phyloP scores from a whole-genome alignment of 768 basidiomycete genomes.

The Austroboletus eburneus region DNA sequence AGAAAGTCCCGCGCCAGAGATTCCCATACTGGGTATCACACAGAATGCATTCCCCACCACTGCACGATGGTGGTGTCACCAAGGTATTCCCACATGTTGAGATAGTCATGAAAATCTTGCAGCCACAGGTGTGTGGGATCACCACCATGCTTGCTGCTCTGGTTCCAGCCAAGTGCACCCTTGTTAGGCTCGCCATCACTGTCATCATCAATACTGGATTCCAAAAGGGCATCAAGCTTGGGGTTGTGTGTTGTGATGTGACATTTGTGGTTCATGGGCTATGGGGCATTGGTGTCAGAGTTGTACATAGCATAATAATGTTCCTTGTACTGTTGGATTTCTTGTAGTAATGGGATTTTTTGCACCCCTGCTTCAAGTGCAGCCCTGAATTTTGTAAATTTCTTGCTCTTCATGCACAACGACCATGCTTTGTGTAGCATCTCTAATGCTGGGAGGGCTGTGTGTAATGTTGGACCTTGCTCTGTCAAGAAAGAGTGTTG shows the following conservation, averaged over 20 bases:
- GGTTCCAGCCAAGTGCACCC: not conserved
- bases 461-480: too few relatives aligned
- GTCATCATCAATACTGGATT: not conserved
- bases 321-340: too few relatives aligned
- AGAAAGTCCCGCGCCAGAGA: slow-evolving; percentile 2
- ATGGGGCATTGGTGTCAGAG: too few relatives aligned
- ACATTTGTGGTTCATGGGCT: not conserved
- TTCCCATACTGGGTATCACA: slow-evolving; percentile 1
- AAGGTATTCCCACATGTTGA: slow-evolving; percentile 1
- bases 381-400: too few relatives aligned
- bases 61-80: slow-evolving; percentile 1
- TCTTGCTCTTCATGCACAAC: too few relatives aligned
- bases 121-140: slow-evolving; percentile 3
- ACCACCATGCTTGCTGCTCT: not conserved
- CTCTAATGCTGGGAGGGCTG: too few relatives aligned
- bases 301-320: too few relatives aligned
- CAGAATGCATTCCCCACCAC: slow-evolving; percentile 3
- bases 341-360: not conserved
- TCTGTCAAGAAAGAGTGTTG: too few relatives aligned
- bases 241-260: slow-evolving; percentile 4
- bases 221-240: not conserved
- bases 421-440: too few relatives aligned
- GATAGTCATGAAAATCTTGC: slow-evolving; percentile 7
- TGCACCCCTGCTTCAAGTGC: too few relatives aligned
- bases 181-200: not conserved